Base-by-base conservation (phyloP, 1,284 basidiomycete species). In the Coniferiporia sulphurascens region DNA sequence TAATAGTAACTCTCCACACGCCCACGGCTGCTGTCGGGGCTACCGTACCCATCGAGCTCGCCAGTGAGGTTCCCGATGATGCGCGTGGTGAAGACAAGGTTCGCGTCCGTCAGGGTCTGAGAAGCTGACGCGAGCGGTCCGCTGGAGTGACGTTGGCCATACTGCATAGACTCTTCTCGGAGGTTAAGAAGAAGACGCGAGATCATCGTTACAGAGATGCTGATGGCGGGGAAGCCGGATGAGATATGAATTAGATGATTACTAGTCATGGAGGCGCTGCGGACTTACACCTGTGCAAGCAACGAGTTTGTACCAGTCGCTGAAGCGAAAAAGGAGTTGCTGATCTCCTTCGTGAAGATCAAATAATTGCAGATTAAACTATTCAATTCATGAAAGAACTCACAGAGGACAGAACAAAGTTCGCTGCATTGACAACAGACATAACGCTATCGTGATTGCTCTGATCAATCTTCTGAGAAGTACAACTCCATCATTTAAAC, bases 31-130 rank as follows among this genome's bases (percentile, higher is more conserved):
- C 50, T 52, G 3, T 35, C 38, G 13, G 45, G 4, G 36, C 45
- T 48, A 6, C 45, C 53, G 48, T 56, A 52, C 10, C 15, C 38
- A 41, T 60, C 59, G 12, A 61, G 34, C 4, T 62, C 60, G 13
- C 46, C 51, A 6, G 60, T 62, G 17, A 62, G 48, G 46, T 58
- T 62, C 21, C 60, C 60, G 34, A 62, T 32, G 34, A 62, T 58
- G 36, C 60, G 60, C 19, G 60, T 58, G 22, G 56, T 58, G 52
- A 62, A 62, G 35, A 62, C 34, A 43, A 62, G 60, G 36, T 58
- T 53, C 32, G 60, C 55, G 38, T 62, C 60, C 10, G 60, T 62
- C 17, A 55, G 45, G 13, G 60, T 59, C 52, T 45, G 52, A 17
- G 52, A 52, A 12, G 55, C 48, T 36, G n/a, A 35, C 1, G 50